phyloP scores from a whole-genome alignment of 257 asterid species.

The Nicotiana knightiana region DNA sequence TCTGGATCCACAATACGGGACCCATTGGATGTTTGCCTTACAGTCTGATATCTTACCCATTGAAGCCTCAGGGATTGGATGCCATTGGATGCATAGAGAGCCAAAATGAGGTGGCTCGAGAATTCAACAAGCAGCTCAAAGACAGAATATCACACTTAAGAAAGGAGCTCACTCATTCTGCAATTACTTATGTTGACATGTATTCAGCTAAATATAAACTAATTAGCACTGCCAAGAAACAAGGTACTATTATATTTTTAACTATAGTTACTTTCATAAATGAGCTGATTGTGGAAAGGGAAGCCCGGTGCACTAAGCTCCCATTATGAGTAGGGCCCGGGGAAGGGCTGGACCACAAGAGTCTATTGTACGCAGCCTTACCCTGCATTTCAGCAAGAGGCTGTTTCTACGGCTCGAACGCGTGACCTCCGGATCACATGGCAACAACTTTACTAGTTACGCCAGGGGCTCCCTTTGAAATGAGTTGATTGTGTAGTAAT shows the following conservation, averaged over 20 bases:
- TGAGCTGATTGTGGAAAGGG: background rate
- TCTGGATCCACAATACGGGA: slow-evolving; percentile 52
- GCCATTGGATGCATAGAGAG: slow-evolving; percentile 24
- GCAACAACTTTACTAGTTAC: no score
- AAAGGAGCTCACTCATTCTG: slow-evolving; percentile 19
- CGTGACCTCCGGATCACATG: no score
- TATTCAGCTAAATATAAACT: slow-evolving; percentile 23
- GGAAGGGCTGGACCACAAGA: no score
- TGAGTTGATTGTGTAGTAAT: background rate
- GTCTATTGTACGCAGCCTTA: no score
- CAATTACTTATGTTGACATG: slow-evolving; percentile 38
- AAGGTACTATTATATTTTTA: slow-evolving; percentile 1
- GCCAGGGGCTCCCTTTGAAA: no score
- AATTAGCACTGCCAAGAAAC: slow-evolving; percentile 8
- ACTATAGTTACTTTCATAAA: background rate
- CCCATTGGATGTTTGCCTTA: slow-evolving; percentile 48
- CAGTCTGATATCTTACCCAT: slow-evolving; percentile 20
- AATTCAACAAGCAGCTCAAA: slow-evolving; percentile 34
- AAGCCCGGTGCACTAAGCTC: no score
- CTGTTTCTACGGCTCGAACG: no score
- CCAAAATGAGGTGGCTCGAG: slow-evolving; percentile 38
- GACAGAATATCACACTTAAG: slow-evolving; percentile 17
- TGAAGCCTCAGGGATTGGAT: slow-evolving; percentile 27
- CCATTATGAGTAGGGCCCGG: no score
- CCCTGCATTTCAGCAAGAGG: no score